phyloP scores from a whole-genome alignment of 2,329 filamentous ascomycete genomes.

The Claviceps arundinis region DNA sequence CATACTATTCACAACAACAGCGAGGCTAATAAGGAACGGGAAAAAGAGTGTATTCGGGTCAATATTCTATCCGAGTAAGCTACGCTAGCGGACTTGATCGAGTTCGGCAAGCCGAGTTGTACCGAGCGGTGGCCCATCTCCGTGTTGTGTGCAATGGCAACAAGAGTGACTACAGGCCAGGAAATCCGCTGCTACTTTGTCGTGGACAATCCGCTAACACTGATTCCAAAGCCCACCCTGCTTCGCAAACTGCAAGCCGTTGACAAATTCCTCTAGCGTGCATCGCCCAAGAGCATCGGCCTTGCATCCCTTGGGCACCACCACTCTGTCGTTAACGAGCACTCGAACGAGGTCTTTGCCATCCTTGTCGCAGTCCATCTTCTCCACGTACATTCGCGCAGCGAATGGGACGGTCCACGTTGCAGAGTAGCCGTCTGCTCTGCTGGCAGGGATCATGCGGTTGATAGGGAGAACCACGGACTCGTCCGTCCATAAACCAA shows the following conservation, averaged over 20 bases:
- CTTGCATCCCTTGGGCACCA: constrained; percentile 56
- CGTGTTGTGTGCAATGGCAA: too few relatives aligned
- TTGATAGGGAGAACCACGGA: constrained; percentile 33
- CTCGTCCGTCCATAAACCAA: constrained; percentile 65
- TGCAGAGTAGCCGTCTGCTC: constrained; percentile 57
- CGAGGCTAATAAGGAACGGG: too few relatives aligned
- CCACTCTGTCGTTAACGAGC: constrained; percentile 71
- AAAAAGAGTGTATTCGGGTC: too few relatives aligned
- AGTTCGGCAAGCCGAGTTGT: too few relatives aligned
- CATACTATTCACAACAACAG: too few relatives aligned
- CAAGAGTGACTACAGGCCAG: too few relatives aligned
- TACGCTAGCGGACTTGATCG: too few relatives aligned
- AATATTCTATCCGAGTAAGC: too few relatives aligned
- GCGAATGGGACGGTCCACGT: constrained; percentile 75
- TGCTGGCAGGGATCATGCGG: constrained; percentile 32
- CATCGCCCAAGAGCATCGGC: constrained; percentile 62
- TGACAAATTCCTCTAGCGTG: constrained; percentile 53
- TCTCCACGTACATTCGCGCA: constrained; percentile 73
- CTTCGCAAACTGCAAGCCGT: constrained; percentile 61
- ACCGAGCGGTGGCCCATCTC: too few relatives aligned
- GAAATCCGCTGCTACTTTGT: too few relatives aligned
- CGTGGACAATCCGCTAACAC: constrained; percentile 28
- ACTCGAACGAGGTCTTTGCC: constrained; percentile 62
- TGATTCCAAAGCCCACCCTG: constrained; percentile 59
- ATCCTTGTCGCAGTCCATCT: constrained; percentile 51